Evolutionary conservation across 1,139 yeast genomes (phyloP), one percentile per base, ranked within the genome.

Genomic region (Magnusiomyces magnusii): DNA sequence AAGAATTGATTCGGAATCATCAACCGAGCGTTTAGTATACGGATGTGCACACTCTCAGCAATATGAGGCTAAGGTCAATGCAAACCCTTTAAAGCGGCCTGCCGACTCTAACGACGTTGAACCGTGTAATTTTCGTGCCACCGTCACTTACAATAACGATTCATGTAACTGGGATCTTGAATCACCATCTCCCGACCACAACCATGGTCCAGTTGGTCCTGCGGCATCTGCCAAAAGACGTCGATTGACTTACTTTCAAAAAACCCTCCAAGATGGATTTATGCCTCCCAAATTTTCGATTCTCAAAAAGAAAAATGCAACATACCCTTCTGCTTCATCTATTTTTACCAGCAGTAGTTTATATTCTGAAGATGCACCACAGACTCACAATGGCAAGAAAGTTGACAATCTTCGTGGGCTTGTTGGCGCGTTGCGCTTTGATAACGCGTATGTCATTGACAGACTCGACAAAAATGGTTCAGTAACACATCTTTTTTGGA

Each of bases 371-470:
- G 55, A 52, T 2, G 3, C 47, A 9, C 19, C 9, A 1, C 36
- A 53, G 17, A 28, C 42, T 23, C 31, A 42, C 17, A 28, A 54
- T n/a, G 23, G n/a, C 24, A 47, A 51, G 28, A 50, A 54, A 44
- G 47, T 42, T 25, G 58, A 57, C 24, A 41, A 42, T 28, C 56
- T 59, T 5, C 57, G 57, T 27, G 60, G 60, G 2, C 50, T 59
- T 3, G 58, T 59, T 17, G 61, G 61, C n/a, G 61, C 61, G 3
- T 53, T 59, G 3, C 55, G 58, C 3, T 59, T 59, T 28, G 61
- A 59, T 51, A 59, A 59, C 41, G 61, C 61, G 1, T 51, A 57
- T 13, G 52, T 59, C 19, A 56, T 53, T n/a, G 61, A 59, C n/a
- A 51, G 54, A 21, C 19, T 59, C 21, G 60, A 59, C 28, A 56